Percentiles rank a stretch among this genome's conserved stretches.
These are phyloP conservation scores for Wickerhamomyces sp. DNA, from an alignment of 1,139 yeast genomes.

Conservation along the genomic window DNA sequence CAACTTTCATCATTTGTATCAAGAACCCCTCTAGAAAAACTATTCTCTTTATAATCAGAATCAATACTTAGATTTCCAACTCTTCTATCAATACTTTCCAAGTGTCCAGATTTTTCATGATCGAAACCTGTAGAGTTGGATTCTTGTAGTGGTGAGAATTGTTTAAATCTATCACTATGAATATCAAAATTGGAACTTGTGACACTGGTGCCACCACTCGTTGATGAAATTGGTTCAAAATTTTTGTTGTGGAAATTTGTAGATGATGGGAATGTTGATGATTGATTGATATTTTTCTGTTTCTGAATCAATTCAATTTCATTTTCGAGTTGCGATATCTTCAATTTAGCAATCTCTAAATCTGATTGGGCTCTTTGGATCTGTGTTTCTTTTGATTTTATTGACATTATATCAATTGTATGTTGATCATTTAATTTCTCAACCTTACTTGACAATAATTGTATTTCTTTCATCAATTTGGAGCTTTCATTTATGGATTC, in stretches of 20 bases:
- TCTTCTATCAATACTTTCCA: constrained; percentile 18
- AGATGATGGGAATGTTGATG: background rate
- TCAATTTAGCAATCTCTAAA: constrained; percentile 46
- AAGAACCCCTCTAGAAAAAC: constrained; percentile 20
- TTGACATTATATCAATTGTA: constrained; percentile 44
- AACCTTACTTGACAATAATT: constrained; percentile 25
- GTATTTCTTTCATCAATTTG: constrained; percentile 40
- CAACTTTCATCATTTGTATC: constrained; percentile 64
- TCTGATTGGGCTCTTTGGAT: constrained; percentile 55
- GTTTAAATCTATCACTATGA: constrained; percentile 8
- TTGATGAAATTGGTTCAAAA: constrained; percentile 4
- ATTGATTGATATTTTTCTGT: constrained; percentile 16
- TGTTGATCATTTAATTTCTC: constrained; percentile 42
- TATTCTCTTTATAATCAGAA: constrained; percentile 19
- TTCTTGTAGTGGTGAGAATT: constrained; percentile 17
- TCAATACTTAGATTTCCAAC: constrained; percentile 22
- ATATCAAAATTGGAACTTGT: no score
- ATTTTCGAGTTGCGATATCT: constrained; percentile 47
- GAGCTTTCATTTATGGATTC: constrained; percentile 40
- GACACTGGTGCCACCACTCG: no score
- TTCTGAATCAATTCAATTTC: constrained; percentile 42
- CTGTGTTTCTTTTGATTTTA: constrained; percentile 66
- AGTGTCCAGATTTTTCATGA: constrained; percentile 8
- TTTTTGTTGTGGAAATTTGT: constrained; percentile 1
- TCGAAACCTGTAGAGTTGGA: constrained; percentile 7